Evolutionary conservation across 169 alveolate species (phyloP).

Genomic region (Cryptosporidium xiaoi): DNA sequence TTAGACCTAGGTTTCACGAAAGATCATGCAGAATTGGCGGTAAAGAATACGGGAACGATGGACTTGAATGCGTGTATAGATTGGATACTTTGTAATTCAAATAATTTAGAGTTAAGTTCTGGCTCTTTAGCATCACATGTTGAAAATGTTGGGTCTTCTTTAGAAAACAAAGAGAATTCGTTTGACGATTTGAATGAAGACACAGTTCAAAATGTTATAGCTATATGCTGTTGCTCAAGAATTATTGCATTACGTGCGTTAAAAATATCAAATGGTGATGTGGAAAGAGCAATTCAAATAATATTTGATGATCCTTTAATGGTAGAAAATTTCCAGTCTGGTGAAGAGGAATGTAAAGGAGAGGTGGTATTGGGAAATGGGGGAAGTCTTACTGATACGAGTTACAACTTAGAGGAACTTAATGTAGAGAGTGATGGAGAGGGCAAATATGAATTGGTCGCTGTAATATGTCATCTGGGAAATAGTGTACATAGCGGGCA

Average conservation of each 20-base stretch:
- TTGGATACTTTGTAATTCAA: conserved; percentile 80
- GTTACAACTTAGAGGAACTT: background rate
- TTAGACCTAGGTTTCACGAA: conserved; percentile 49
- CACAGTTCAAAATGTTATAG: conserved; percentile 13
- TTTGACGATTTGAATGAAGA: background rate
- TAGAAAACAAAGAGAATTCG: background rate
- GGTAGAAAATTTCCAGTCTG: conserved; percentile 4
- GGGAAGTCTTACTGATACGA: background rate
- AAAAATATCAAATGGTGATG: background rate
- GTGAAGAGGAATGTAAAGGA: background rate
- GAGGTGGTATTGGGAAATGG: background rate
- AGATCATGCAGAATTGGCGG: conserved; percentile 27
- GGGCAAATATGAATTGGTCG: conserved; percentile 83
- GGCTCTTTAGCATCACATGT: conserved; percentile 5
- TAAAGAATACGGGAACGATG: conserved; percentile 45
- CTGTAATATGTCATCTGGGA: conserved; percentile 88
- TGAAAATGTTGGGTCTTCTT: background rate
- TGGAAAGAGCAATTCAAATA: conserved; percentile 60
- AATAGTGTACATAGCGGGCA: conserved; percentile 88
- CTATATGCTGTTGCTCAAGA: conserved; percentile 46
- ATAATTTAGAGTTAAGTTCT: background rate
- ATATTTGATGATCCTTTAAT: conserved; percentile 51
- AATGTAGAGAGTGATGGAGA: conserved; percentile 20
- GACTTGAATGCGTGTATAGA: conserved; percentile 77
- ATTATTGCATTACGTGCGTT: conserved; percentile 35